Evolutionary conservation across 805 yeast species (phyloP).

Genomic region (Candida parachauliodes): DNA sequence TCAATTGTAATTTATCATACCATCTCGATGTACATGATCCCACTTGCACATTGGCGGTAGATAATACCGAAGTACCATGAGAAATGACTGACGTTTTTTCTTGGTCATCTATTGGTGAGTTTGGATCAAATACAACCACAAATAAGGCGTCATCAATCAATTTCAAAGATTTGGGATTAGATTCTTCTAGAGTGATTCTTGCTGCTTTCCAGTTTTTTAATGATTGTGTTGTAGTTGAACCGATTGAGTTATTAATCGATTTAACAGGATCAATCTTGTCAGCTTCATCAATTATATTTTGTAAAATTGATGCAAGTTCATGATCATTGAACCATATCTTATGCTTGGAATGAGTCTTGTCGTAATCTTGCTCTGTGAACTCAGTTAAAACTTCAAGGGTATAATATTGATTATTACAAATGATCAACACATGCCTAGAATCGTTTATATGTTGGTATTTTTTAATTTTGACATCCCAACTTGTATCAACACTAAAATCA

Average conservation of each 20-base stretch:
- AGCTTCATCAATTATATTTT: conserved; percentile 40
- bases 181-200: conserved; percentile 36
- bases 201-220: conserved; percentile 47
- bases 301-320: conserved; percentile 45
- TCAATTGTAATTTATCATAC: conserved; percentile 56
- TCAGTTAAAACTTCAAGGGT: conserved; percentile 45
- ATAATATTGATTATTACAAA: conserved; percentile 51
- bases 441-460: conserved; percentile 26
- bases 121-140: conserved; percentile 48
- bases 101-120: conserved; percentile 42
- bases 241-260: conserved; percentile 45
- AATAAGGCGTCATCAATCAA: conserved; percentile 49
- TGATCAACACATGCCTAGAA: conserved; percentile 48
- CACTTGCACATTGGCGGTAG: conserved; percentile 43
- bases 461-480: conserved; percentile 37
- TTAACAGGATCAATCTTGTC: conserved; percentile 30
- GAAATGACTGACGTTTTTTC: conserved; percentile 48
- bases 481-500: conserved; percentile 17
- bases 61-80: conserved; percentile 48
- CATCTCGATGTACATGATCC: conserved; percentile 59
- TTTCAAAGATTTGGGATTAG: conserved; percentile 34
- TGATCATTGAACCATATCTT: conserved; percentile 52
- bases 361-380: conserved; percentile 16
- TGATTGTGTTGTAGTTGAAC: conserved; percentile 53
- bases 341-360: conserved; percentile 19